Percentiles rank a stretch among this genome's conserved stretches.
Conservation (phyloP, 306 rosid genomes). For the Carpinus viminea region DNA sequence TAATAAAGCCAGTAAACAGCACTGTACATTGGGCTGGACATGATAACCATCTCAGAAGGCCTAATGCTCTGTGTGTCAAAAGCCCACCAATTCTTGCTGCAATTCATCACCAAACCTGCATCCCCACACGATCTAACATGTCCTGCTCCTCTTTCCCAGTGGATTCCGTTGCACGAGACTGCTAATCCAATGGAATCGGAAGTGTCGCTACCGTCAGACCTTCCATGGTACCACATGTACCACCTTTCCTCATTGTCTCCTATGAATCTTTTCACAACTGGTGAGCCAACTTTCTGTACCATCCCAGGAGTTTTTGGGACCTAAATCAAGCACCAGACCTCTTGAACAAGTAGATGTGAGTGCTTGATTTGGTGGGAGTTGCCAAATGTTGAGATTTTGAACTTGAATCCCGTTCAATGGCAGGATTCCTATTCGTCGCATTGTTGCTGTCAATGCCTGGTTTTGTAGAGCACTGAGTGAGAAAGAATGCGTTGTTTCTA, state of each 20-base stretch:
- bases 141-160: slow-evolving; percentile 6
- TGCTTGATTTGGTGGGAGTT: slow-evolving; percentile 22
- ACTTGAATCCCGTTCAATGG: slow-evolving; percentile 18
- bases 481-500: background rate
- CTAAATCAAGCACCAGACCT: slow-evolving; percentile 24
- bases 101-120: slow-evolving; percentile 2
- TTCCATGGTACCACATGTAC: slow-evolving; percentile 19
- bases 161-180: slow-evolving; percentile 4
- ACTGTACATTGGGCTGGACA: slow-evolving; percentile 13
- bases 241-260: slow-evolving; percentile 19
- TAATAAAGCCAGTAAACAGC: slow-evolving; percentile 19
- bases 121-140: slow-evolving; percentile 7
- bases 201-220: background rate
- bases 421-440: slow-evolving; percentile 18
- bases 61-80: slow-evolving; percentile 5
- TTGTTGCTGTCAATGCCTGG: slow-evolving; percentile 26
- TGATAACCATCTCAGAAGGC: slow-evolving; percentile 13
- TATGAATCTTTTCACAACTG: slow-evolving; percentile 6
- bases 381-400: slow-evolving; percentile 13
- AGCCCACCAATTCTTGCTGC: slow-evolving; percentile 18
- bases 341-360: slow-evolving; percentile 19
- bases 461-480: slow-evolving; percentile 22
- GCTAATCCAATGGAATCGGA: slow-evolving; percentile 10
- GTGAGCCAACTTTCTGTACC: slow-evolving; percentile 1
- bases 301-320: slow-evolving; percentile 10